Percentiles rank a stretch among this genome's conserved stretches.
Evolutionary conservation across 768 basidiomycete genomes (phyloP).

Genomic region (Lactifluus echinatus): DNA sequence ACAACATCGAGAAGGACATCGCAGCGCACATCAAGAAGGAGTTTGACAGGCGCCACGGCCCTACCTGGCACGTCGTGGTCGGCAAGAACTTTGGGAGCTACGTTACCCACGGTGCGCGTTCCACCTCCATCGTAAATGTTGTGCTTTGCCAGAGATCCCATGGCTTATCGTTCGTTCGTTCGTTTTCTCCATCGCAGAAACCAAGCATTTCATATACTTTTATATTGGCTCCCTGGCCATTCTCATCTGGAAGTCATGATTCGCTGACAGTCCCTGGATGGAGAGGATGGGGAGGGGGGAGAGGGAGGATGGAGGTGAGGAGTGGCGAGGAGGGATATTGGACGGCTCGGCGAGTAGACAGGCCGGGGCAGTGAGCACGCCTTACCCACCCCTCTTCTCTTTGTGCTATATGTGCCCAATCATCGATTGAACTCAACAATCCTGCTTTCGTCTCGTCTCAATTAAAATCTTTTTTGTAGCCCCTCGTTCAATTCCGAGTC

Average conservation of each 20-base stretch:
- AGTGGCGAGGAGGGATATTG: no score
- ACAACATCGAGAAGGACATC: slow-evolving; percentile 95
- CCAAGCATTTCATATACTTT: slow-evolving; percentile 98
- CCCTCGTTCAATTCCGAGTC: no score
- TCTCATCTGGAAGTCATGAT: slow-evolving; percentile 87
- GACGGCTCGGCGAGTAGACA: slow-evolving; percentile 3
- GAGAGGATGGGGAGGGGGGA: neutral
- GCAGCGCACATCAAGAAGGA: slow-evolving; percentile 98
- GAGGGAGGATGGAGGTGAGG: neutral
- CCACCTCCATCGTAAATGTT: neutral
- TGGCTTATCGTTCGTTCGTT: neutral
- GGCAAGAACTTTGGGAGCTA: slow-evolving; percentile 99
- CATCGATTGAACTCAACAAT: slow-evolving; percentile 6
- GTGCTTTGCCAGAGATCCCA: neutral
- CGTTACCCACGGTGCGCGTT: slow-evolving; percentile 81
- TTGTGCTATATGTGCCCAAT: slow-evolving; percentile 2
- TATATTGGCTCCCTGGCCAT: slow-evolving; percentile 90
- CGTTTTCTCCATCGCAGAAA: slow-evolving; percentile 47
- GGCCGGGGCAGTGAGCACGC: slow-evolving; percentile 1
- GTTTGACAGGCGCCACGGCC: slow-evolving; percentile 85
- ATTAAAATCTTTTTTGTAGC: neutral
- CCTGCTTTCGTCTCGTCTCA: neutral
- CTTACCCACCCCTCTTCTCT: neutral
- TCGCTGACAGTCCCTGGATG: neutral
- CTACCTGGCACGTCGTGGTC: slow-evolving; percentile 98